phyloP scores from a whole-genome alignment of 139 green algal species.

The Deuterostichococcus epilithicus region DNA sequence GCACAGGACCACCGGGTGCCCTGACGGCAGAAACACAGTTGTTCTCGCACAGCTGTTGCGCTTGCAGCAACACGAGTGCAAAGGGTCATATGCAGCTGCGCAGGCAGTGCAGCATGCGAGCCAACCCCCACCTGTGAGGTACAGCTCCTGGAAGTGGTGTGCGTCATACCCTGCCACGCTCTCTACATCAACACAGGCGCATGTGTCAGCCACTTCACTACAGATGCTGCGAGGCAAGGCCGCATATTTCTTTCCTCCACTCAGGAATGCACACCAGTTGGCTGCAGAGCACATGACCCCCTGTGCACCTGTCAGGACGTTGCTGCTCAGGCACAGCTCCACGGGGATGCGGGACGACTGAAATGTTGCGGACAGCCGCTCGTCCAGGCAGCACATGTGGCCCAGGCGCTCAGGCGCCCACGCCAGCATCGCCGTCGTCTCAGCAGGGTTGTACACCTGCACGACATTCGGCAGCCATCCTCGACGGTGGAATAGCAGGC shows the following conservation, averaged over 20 bases:
- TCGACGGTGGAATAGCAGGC: too few relatives aligned
- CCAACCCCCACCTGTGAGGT: constrained; percentile 24
- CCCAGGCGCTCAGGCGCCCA: constrained; percentile 68
- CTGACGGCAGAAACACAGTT: too few relatives aligned
- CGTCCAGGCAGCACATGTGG: constrained; percentile 75
- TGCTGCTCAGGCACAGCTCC: constrained; percentile 75
- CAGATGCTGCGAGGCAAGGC: too few relatives aligned
- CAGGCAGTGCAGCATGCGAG: too few relatives aligned
- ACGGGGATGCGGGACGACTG: constrained; percentile 49
- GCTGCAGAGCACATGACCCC: neutral
- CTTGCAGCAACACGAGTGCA: too few relatives aligned
- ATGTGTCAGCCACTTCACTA: too few relatives aligned
- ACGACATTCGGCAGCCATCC: neutral
- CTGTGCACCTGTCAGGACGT: constrained; percentile 27
- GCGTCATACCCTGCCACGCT: constrained; percentile 51
- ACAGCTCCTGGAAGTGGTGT: constrained; percentile 68
- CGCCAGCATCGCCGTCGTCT: constrained; percentile 60
- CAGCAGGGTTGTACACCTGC: constrained; percentile 42
- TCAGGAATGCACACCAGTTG: neutral
- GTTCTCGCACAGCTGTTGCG: too few relatives aligned
- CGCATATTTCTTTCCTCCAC: too few relatives aligned
- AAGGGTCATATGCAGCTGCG: too few relatives aligned
- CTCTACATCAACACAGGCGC: constrained; percentile 10
- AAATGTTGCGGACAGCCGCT: constrained; percentile 20
- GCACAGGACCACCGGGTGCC: constrained; percentile 75